Evolutionary conservation across 805 yeast genomes (phyloP), one percentile per base, ranked within the genome.

Genomic region (Yamadazyma paraphyllophila): DNA sequence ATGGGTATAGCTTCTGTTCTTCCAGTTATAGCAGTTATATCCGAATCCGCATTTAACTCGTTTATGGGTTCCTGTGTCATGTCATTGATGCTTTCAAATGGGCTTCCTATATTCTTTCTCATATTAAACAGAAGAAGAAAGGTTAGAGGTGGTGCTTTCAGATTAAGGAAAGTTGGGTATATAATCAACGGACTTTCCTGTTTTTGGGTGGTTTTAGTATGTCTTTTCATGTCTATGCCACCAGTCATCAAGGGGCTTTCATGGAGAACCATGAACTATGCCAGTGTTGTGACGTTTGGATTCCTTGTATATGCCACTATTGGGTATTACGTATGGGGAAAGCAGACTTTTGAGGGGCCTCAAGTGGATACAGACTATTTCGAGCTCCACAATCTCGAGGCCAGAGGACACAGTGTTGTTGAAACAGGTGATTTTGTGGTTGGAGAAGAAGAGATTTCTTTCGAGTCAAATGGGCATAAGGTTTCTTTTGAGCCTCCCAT

Each of bases 31-130:
- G 85, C 91, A 2, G 64, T 88, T 36, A 62, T 87, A 1, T 85
- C 92, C 0, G 69, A 81, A 4, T 78, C 90, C 7, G 90, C 94
- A 0, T 85, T 88, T 63, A 84, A 84, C 61, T 90, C 95, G 3
- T 87, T 88, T 61, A 80, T 87, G 67, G 94, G 95, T 0, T 83
- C 91, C 13, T 83, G 92, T 8, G 94, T 88, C 2, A 75, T 87
- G 15, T 77, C 89, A 2, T 67, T 88, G 47, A 82, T 89, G 41
- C 71, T 85, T 26, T 88, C 94, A 2, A 84, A 88, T 49, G 82
- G 89, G 2, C 80, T 88, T 12, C 96, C 96, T 2, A 82, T 87
- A 20, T 53, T 83, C 0, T 71, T 82, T n/a, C 76, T 81, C 3
- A 57, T 86, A 58, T 57, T 84, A 17, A 77, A 83, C 48, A 79